A percentile compares a stretch with the other conserved stretches of the same genome.
These are phyloP conservation scores for Beauveria sp. DNA, from an alignment of 2,329 filamentous ascomycete genomes.

Conservation along the genomic window DNA sequence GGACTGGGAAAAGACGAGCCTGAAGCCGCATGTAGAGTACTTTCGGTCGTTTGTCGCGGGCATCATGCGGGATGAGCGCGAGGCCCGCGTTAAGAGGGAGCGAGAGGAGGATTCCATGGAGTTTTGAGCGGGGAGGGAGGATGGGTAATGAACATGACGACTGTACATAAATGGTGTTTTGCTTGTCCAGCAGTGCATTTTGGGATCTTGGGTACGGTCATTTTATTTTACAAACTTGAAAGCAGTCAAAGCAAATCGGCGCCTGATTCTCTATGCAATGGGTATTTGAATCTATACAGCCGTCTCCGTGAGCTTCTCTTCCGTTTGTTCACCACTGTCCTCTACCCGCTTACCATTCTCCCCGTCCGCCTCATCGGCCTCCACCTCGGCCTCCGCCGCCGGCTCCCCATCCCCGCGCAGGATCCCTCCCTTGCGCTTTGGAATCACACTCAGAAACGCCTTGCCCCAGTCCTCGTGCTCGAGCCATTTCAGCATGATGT, in stretches of 20 bases:
- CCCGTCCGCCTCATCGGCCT: conserved; percentile 15
- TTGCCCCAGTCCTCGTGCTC: conserved; percentile 86
- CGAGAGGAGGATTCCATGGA: conserved; percentile 46
- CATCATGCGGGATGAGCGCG: conserved; percentile 69
- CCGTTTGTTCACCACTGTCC: conserved; percentile 14
- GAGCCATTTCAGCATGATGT: conserved; percentile 93
- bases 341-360: conserved; percentile 14
- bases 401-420: conserved; percentile 40
- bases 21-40: conserved; percentile 87
- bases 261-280: conserved; percentile 11
- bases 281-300: conserved; percentile 10
- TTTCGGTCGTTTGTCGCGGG: conserved; percentile 75
- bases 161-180: conserved; percentile 13
- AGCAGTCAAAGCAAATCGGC: not conserved
- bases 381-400: conserved; percentile 15
- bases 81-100: conserved; percentile 47
- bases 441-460: conserved; percentile 82
- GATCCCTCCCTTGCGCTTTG: conserved; percentile 77
- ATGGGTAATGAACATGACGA: not conserved
- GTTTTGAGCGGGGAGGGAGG: conserved; percentile 29
- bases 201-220: not conserved
- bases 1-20: conserved; percentile 95
- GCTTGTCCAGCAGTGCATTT: conserved; percentile 4
- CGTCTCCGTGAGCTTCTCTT: conserved; percentile 22
- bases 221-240: not conserved